Evolutionary conservation across 108 stramenopile genomes (phyloP).

Genomic region (Epipyxis sp.): DNA sequence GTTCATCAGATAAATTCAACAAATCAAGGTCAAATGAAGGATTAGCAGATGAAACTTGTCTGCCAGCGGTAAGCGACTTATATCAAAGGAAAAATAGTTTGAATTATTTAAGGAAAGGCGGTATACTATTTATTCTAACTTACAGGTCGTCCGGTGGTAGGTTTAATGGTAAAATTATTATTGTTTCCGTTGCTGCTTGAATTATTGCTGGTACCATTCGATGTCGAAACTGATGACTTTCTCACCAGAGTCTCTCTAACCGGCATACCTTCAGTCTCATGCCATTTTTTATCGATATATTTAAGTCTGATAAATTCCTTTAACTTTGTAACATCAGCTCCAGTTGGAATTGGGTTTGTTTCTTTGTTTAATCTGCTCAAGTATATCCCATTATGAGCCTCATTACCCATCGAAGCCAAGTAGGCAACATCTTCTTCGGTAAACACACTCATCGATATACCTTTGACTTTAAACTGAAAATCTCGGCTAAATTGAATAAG

Average conservation of each 20-base stretch:
- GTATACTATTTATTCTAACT: background rate
- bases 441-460: conserved; percentile 22
- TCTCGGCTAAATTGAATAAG: conserved; percentile 20
- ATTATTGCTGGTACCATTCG: background rate
- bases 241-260: background rate
- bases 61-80: background rate
- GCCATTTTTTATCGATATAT: conserved; percentile 31
- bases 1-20: background rate
- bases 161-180: too few relatives aligned
- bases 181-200: background rate
- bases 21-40: background rate
- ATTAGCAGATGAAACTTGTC: background rate
- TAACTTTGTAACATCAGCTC: conserved; percentile 7
- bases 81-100: background rate
- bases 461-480: conserved; percentile 31
- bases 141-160: too few relatives aligned
- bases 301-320: conserved; percentile 28
- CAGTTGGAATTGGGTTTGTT: background rate
- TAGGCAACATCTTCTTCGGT: background rate
- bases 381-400: background rate
- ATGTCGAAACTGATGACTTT: background rate
- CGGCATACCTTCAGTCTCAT: background rate
- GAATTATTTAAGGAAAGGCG: background rate
- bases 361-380: background rate
- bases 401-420: conserved; percentile 15